Evolutionary conservation across 495 filamentous ascomycete genomes (phyloP).

Genomic region (Cryomyces antarcticus): DNA sequence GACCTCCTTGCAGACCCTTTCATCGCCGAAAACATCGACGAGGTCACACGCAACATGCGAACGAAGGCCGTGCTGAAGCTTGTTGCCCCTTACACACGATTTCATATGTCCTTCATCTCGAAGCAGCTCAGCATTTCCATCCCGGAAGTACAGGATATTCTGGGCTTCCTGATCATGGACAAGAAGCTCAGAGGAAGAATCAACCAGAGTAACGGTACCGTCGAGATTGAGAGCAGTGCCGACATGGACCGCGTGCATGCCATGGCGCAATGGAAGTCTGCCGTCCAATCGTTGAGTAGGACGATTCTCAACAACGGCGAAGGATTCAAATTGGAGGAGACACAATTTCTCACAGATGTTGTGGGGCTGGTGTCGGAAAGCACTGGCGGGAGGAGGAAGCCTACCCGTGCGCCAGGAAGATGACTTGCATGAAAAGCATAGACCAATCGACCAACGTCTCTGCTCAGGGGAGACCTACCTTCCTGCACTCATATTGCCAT

Average conservation of each 20-base stretch:
- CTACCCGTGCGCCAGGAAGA: no score
- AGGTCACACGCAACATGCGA: conserved; percentile 94
- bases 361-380: no score
- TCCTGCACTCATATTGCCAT: no score
- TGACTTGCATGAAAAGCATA: no score
- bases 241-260: conserved; percentile 58
- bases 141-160: conserved; percentile 75
- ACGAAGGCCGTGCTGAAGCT: conserved; percentile 88
- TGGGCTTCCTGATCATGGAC: conserved; percentile 82
- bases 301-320: conserved; percentile 21
- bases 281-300: conserved; percentile 27
- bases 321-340: conserved; percentile 22
- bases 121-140: conserved; percentile 67
- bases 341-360: no score
- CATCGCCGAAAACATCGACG: conserved; percentile 97
- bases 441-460: no score
- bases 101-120: conserved; percentile 69
- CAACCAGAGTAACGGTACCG: conserved; percentile 65
- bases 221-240: conserved; percentile 54
- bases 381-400: no score
- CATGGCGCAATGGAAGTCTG: conserved; percentile 49
- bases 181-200: conserved; percentile 71
- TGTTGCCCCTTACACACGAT: conserved; percentile 86
- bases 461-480: no score
- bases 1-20: conserved; percentile 84